A percentile compares a stretch with the other conserved stretches of the same genome.
phyloP scores from a whole-genome alignment of 2,329 filamentous ascomycete genomes.

The Monosporascus ibericus region DNA sequence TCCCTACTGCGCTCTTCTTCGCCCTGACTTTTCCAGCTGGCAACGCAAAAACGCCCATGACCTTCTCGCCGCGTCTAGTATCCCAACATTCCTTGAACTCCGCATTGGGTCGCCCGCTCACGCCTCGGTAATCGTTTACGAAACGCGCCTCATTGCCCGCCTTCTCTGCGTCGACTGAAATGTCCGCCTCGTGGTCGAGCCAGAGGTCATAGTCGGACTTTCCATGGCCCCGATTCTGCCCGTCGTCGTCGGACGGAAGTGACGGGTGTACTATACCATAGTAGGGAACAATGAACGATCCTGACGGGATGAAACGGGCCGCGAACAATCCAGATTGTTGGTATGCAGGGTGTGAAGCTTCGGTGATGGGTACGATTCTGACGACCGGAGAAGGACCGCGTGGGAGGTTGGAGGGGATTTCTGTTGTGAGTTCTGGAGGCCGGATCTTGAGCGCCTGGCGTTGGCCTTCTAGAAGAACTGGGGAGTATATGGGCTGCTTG shows the following conservation, averaged over 20 bases:
- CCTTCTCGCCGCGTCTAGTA: conserved; percentile 40
- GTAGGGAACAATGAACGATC: conserved; percentile 55
- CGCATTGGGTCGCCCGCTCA: conserved; percentile 47
- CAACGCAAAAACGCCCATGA: conserved; percentile 54
- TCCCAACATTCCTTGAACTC: conserved; percentile 57
- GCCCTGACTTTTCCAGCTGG: conserved; percentile 32
- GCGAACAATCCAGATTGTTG: conserved; percentile 58
- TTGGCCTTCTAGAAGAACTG: conserved; percentile 37
- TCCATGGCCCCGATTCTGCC: conserved; percentile 31
- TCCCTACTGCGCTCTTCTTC: conserved; percentile 24
- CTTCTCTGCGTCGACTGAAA: conserved; percentile 54
- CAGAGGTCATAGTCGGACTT: conserved; percentile 59
- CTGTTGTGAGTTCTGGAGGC: conserved; percentile 20
- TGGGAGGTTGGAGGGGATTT: conserved; percentile 29
- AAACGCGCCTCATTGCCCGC: conserved; percentile 60
- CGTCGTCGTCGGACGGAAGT: conserved; percentile 18
- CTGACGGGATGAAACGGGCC: conserved; percentile 43
- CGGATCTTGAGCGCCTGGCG: conserved; percentile 30
- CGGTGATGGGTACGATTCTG: conserved; percentile 46
- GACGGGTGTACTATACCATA: conserved; percentile 51
- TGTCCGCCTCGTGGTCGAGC: conserved; percentile 48
- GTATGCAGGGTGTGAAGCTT: conserved; percentile 48
- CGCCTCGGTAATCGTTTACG: conserved; percentile 60
- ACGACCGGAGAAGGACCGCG: conserved; percentile 43
- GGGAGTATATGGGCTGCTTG: conserved; percentile 40